Conservation (phyloP, 192 early-diverging fungal genomes). For the Powellomyces hirtus region DNA sequence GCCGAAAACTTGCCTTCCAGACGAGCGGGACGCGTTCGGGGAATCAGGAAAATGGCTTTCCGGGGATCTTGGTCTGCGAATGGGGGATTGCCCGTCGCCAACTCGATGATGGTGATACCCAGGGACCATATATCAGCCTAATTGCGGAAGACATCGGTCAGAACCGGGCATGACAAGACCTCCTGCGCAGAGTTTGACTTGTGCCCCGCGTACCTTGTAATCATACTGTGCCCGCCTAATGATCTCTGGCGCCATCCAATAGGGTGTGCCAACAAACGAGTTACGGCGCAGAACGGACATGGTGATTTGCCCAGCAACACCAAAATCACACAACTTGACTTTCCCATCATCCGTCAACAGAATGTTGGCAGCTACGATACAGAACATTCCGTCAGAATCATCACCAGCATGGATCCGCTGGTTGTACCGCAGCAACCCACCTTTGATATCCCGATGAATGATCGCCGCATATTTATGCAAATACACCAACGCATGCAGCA, state of each 20-base stretch:
- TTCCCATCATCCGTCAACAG: conserved; percentile 48
- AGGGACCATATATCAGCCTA: conserved; percentile 99
- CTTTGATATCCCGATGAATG: conserved; percentile 98
- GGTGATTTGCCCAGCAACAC: conserved; percentile 59
- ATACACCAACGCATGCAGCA: conserved; percentile 85
- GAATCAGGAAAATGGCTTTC: conserved; percentile 85
- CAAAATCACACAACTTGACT: conserved; percentile 62
- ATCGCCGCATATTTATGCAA: conserved; percentile 87
- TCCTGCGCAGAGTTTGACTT: background rate
- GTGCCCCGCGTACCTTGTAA: conserved; percentile 71
- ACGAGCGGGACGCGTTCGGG: conserved; percentile 73
- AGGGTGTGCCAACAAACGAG: conserved; percentile 88
- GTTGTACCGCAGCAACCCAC: conserved; percentile 36
- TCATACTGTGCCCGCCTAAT: conserved; percentile 69
- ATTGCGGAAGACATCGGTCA: conserved; percentile 12
- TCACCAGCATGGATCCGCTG: background rate
- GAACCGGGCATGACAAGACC: background rate
- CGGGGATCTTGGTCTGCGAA: conserved; percentile 88
- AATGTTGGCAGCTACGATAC: conserved; percentile 65
- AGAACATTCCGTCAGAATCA: background rate
- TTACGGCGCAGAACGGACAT: conserved; percentile 49
- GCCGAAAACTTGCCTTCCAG: conserved; percentile 77
- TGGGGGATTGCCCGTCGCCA: conserved; percentile 93
- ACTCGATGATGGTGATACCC: conserved; percentile 96
- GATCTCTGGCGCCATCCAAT: conserved; percentile 65